Percentiles rank a stretch among this genome's conserved stretches.
Evolutionary conservation across 2,329 filamentous ascomycete species (phyloP).

Genomic region (Fusarium sp.): DNA sequence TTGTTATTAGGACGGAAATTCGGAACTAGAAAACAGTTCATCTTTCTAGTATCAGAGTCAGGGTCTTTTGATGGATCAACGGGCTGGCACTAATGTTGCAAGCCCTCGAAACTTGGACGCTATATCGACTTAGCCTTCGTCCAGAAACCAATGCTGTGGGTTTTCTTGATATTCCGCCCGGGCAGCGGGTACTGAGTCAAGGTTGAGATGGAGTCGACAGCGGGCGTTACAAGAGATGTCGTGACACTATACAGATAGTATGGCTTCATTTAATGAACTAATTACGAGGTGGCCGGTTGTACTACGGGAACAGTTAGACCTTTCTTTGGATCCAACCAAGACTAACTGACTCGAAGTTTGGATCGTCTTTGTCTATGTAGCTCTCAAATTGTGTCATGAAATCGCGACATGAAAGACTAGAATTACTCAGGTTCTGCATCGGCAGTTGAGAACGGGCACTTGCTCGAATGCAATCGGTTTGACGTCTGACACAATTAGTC

Average conservation of each 20-base stretch:
- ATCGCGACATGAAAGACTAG: conserved; percentile 2
- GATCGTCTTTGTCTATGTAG: background rate
- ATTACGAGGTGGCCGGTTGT: background rate
- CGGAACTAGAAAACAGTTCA: background rate
- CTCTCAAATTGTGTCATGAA: background rate
- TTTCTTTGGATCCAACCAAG: background rate
- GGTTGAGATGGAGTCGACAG: background rate
- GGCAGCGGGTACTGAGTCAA: background rate
- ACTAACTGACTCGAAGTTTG: background rate
- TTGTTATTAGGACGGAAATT: background rate
- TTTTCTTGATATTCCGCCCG: background rate
- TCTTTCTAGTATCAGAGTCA: background rate
- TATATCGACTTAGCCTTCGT: background rate
- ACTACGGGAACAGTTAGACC: background rate
- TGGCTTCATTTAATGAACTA: background rate
- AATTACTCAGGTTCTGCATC: conserved; percentile 5
- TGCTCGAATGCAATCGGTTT: conserved; percentile 13
- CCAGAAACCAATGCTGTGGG: background rate
- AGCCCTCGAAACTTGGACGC: background rate
- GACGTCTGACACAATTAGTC: conserved; percentile 24
- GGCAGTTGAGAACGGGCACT: background rate
- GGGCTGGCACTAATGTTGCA: background rate
- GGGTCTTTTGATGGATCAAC: background rate
- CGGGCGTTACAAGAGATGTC: background rate
- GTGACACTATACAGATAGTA: background rate